Conservation (phyloP, 2,329 filamentous ascomycete species). For the Epichloe festucae region DNA sequence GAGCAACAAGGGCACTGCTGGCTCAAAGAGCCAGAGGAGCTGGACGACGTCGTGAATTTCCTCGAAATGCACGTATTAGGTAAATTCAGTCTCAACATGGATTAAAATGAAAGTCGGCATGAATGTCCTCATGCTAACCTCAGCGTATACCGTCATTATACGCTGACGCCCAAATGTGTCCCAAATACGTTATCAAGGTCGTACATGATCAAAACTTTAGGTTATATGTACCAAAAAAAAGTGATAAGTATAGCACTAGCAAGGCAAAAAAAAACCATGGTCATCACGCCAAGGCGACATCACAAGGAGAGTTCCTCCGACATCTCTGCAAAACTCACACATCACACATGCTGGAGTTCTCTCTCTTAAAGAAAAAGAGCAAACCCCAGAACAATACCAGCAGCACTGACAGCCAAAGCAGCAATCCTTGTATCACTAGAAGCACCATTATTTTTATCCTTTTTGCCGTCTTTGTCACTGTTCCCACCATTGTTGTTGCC, state of each 20-base stretch:
- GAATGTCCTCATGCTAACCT: no score
- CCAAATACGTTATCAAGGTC: background rate
- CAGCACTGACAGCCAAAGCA: conserved; percentile 16
- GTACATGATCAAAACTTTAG: background rate
- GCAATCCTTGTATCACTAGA: conserved; percentile 16
- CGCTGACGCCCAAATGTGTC: background rate
- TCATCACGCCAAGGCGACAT: background rate
- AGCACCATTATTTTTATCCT: conserved; percentile 6
- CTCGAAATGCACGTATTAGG: no score
- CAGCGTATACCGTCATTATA: background rate
- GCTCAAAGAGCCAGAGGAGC: no score
- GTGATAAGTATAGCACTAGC: background rate
- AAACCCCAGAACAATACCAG: conserved; percentile 16
- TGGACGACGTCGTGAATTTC: no score
- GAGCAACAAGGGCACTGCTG: no score
- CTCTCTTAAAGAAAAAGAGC: conserved; percentile 8
- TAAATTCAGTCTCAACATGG: no score
- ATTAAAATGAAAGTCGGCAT: no score
- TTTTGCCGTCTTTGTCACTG: conserved; percentile 3
- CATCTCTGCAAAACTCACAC: background rate
- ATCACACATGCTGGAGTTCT: background rate
- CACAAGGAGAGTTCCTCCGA: background rate
- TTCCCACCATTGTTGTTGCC: background rate
- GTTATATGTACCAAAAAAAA: background rate
- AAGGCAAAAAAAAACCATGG: no score